phyloP scores from a whole-genome alignment of 805 yeast species.

The Huiozyma naganishii region DNA sequence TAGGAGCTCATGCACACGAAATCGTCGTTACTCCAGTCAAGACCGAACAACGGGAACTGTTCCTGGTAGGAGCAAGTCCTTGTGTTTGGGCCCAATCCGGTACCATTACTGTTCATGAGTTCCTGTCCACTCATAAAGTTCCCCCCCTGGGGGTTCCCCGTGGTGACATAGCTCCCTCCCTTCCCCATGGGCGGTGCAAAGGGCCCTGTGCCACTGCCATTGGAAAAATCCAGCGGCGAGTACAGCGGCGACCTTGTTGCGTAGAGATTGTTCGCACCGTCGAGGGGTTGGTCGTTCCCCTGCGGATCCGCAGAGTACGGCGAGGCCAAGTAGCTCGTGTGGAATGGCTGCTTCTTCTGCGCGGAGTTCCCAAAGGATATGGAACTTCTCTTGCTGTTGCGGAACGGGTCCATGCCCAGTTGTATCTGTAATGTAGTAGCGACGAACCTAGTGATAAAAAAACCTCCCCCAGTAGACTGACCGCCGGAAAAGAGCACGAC shows the following conservation, averaged over 20 bases:
- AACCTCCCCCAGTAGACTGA: too few relatives aligned
- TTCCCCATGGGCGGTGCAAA: conserved; percentile 7
- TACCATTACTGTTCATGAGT: neutral
- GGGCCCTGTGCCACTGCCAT: conserved; percentile 7
- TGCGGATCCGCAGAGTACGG: neutral
- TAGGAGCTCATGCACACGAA: conserved; percentile 37
- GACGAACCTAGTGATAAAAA: too few relatives aligned
- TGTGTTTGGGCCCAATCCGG: neutral
- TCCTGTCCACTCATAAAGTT: conserved; percentile 4
- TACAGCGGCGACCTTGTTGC: conserved; percentile 21
- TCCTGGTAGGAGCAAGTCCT: conserved; percentile 22
- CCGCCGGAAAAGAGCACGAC: too few relatives aligned
- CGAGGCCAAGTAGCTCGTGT: conserved; percentile 3
- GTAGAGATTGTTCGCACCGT: conserved; percentile 1
- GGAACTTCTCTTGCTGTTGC: conserved; percentile 23
- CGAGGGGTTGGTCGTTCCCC: neutral
- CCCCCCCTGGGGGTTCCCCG: neutral
- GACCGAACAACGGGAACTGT: conserved; percentile 21
- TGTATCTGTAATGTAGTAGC: too few relatives aligned
- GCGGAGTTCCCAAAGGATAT: conserved; percentile 22
- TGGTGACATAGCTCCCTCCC: neutral
- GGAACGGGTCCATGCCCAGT: conserved; percentile 17
- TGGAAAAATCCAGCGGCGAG: conserved; percentile 19
- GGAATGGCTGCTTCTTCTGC: conserved; percentile 9
- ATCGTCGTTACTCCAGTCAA: conserved; percentile 27